Evolutionary conservation across 805 yeast species (phyloP), one percentile per base, ranked within the genome.

Genomic region (Schwanniomyces pseudopolymorphus): DNA sequence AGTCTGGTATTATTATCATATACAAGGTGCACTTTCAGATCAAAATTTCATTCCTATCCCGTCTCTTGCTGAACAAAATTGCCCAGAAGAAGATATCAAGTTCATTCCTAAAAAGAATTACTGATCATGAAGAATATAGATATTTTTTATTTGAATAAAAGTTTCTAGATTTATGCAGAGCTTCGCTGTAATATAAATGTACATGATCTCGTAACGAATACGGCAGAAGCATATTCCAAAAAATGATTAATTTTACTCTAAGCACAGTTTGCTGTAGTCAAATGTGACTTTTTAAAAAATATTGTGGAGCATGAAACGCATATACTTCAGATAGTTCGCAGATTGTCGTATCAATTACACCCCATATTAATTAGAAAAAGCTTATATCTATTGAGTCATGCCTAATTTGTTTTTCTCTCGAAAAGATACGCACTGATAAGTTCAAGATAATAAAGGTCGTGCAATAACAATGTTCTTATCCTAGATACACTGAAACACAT

Each of bases 1-100:
- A 63, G 69, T 85, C 38, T 91, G 96, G 95, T 91, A 90, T 67
- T 89, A 79, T 69, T 86, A 85, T 70, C 75, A 81, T 50, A 71
- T 89, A 43, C 72, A 77, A 56, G 98, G 97, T 1, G 80, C 92
- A 1, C 73, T 89, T 2, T 71, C 81, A 47, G 70, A 75, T 39
- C 92, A 90, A 42, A 66, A 79, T 26, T 90, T 65, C 49, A 49
- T 55, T 14, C 83, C 85, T 21, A 81, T 87, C 43, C 87, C 87
- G 44, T 63, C 87, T 1, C 59, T 83, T 45, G 59, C 74, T 21
- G 64, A 70, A 16, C 72, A 87, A 5, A 72, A 78, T 45, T 92
- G 97, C 65, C 89, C 90, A 4, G 74, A 69, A 2, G 53, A 65
- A 7, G 85, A 13, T 7, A 26, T 92, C 58, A 78, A 75, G 55